Evolutionary conservation across 2,329 filamentous ascomycete genomes (phyloP).

Genomic region (Ophiocordyceps camponoti-floridani): DNA sequence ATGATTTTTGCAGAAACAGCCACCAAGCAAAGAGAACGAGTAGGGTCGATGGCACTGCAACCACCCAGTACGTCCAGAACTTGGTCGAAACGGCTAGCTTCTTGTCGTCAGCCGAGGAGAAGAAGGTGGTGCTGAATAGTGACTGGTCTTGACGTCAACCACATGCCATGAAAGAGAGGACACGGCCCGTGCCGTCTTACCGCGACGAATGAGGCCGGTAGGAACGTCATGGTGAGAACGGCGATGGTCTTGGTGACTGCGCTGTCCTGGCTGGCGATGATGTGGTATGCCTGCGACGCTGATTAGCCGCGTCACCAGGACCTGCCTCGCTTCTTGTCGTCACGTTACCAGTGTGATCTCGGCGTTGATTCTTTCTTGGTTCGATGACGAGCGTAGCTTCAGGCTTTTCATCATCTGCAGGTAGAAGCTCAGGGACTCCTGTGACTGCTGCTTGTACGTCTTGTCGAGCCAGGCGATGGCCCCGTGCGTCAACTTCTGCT

Average conservation of each 20-base stretch:
- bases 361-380: neutral
- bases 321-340: neutral
- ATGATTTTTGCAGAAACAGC: neutral
- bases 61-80: conserved; percentile 1
- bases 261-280: neutral
- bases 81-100: neutral
- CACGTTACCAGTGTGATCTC: neutral
- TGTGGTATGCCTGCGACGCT: neutral
- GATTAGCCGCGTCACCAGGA: neutral
- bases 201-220: neutral
- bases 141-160: neutral
- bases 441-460: neutral
- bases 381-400: neutral
- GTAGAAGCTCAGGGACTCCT: neutral
- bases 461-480: neutral
- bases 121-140: conserved; percentile 1
- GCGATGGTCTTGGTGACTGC: neutral
- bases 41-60: neutral
- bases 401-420: neutral
- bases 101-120: neutral
- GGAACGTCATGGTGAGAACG: neutral
- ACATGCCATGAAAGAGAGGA: neutral
- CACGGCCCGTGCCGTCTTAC: neutral
- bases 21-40: neutral
- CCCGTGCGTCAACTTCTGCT: neutral